Conservation (phyloP, 805 yeast genomes). For the Nadsonia fulvescens region DNA sequence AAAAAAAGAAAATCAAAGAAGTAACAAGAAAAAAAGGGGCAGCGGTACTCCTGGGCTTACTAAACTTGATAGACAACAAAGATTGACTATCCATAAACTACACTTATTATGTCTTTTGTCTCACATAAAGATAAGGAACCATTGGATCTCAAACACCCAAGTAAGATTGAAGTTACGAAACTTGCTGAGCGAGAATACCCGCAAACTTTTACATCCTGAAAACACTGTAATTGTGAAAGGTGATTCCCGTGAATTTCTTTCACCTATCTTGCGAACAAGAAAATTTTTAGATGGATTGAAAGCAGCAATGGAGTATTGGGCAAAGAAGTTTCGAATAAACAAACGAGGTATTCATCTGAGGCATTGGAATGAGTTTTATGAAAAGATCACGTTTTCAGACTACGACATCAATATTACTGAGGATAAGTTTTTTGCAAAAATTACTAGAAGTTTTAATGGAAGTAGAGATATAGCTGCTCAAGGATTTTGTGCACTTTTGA, state of each 20-base stretch:
- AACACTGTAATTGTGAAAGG: no score
- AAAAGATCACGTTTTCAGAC: constrained; percentile 6
- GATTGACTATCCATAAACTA: constrained; percentile 41
- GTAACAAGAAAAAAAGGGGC: no score
- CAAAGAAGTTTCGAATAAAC: constrained; percentile 31
- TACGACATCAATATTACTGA: constrained; percentile 2
- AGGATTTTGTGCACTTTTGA: constrained; percentile 61
- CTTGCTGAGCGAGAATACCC: no score
- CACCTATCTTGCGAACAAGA: constrained; percentile 36
- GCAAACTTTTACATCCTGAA: no score
- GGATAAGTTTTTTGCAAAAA: constrained; percentile 25
- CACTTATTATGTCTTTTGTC: constrained; percentile 39
- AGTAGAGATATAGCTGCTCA: constrained; percentile 68
- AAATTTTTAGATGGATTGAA: constrained; percentile 62
- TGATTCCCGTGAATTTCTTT: no score
- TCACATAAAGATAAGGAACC: constrained; percentile 53
- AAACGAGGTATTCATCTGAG: constrained; percentile 23
- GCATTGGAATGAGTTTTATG: constrained; percentile 30
- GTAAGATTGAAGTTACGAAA: constrained; percentile 26
- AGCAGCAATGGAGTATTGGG: constrained; percentile 47
- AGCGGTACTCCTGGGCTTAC: no score
- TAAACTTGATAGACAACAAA: constrained; percentile 33
- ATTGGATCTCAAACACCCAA: constrained; percentile 44
- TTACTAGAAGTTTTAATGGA: constrained; percentile 39
- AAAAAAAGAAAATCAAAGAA: no score